Conservation (phyloP, 179 eudicot genomes). For the Silene noctiflora region DNA sequence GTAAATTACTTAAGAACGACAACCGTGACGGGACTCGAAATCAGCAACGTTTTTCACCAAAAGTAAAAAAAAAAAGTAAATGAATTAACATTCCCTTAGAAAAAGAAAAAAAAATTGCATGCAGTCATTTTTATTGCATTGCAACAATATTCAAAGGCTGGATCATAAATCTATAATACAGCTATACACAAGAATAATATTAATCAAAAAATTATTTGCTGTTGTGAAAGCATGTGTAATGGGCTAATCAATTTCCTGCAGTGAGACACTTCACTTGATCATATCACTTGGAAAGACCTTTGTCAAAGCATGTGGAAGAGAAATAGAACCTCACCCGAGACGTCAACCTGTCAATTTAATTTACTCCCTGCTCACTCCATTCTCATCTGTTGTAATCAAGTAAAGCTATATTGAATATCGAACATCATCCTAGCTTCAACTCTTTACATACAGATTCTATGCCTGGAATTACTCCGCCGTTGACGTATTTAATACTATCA, state of each 20-base stretch:
- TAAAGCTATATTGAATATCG: neutral
- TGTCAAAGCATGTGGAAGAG: neutral
- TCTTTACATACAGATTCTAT: constrained; percentile 56
- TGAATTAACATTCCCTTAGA: neutral
- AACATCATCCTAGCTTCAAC: constrained; percentile 39
- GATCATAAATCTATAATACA: neutral
- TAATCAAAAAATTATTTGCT: neutral
- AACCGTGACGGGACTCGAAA: too few species aligned
- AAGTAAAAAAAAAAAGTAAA: too few species aligned
- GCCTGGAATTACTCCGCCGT: constrained; percentile 78
- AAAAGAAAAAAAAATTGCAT: neutral
- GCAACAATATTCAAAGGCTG: too few species aligned
- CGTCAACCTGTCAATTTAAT: neutral
- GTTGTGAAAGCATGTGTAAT: neutral
- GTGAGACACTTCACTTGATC: neutral
- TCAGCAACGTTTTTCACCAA: too few species aligned
- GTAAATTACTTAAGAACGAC: too few species aligned
- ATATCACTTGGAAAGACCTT: neutral
- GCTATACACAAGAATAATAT: constrained; percentile 12
- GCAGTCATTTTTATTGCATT: neutral
- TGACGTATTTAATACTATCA: constrained; percentile 38
- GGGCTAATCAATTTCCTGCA: neutral
- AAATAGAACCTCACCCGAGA: neutral
- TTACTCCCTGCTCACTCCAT: neutral
- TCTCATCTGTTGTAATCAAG: constrained; percentile 8